Percentiles rank a stretch among this genome's conserved stretches.
These are phyloP conservation scores for Blastobotrys terrestris DNA, from an alignment of 805 yeast genomes.

Conservation along the genomic window DNA sequence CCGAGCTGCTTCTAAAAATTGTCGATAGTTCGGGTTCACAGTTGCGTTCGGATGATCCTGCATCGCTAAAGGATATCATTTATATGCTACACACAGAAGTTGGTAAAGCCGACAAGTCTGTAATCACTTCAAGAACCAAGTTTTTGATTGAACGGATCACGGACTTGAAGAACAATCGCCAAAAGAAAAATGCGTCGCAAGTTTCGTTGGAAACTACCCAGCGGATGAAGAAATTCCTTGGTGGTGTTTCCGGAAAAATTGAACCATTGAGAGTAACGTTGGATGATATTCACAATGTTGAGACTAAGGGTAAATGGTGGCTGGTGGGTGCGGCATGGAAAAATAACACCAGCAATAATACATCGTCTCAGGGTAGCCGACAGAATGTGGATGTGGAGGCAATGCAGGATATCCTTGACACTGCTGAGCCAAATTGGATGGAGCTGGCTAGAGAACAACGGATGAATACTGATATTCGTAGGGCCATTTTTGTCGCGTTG, in stretches of 20 bases:
- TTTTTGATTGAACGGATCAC: slow-evolving; percentile 82
- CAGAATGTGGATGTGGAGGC: slow-evolving; percentile 36
- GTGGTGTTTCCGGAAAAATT: slow-evolving; percentile 41
- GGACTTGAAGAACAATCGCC: slow-evolving; percentile 78
- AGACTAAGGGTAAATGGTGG: slow-evolving; percentile 97
- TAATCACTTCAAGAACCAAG: slow-evolving; percentile 56
- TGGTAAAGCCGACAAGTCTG: slow-evolving; percentile 32
- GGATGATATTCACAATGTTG: slow-evolving; percentile 71
- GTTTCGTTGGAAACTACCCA: slow-evolving; percentile 45
- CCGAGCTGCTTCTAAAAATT: slow-evolving; percentile 70
- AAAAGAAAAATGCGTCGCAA: slow-evolving; percentile 50
- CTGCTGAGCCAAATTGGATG: slow-evolving; percentile 79
- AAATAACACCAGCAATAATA: slow-evolving; percentile 41
- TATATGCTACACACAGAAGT: slow-evolving; percentile 46
- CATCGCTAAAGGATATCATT: slow-evolving; percentile 75
- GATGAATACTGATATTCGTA: slow-evolving; percentile 92
- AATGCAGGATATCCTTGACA: slow-evolving; percentile 57
- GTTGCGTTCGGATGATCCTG: slow-evolving; percentile 85
- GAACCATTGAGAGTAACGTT: slow-evolving; percentile 84
- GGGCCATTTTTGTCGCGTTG: slow-evolving; percentile 87
- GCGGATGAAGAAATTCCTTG: slow-evolving; percentile 59
- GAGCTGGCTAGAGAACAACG: slow-evolving; percentile 79
- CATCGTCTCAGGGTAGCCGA: background rate
- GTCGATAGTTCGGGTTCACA: slow-evolving; percentile 75
- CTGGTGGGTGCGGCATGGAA: slow-evolving; percentile 97